phyloP scores from a whole-genome alignment of 1,284 basidiomycete species.

The Agroathelia rolfsii region DNA sequence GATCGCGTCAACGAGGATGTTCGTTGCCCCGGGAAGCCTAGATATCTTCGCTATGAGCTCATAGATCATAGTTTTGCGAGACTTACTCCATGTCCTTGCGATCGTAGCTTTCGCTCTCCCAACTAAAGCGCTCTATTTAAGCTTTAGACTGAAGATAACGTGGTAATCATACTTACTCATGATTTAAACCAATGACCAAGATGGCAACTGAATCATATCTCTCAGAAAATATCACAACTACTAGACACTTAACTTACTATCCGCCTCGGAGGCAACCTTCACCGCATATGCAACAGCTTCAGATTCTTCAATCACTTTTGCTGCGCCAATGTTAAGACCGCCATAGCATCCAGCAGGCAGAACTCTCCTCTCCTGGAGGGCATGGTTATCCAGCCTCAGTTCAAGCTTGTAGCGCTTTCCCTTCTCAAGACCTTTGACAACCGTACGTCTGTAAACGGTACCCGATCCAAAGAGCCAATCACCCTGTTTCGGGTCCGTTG shows the following conservation, averaged over 20 bases:
- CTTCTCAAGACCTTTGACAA: conserved; percentile 26
- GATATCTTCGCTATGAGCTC: neutral
- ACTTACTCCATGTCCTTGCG: conserved; percentile 27
- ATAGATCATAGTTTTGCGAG: conserved; percentile 7
- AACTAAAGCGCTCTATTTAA: conserved; percentile 18
- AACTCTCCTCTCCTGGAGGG: conserved; percentile 21
- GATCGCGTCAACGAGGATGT: conserved; percentile 41
- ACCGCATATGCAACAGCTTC: conserved; percentile 32
- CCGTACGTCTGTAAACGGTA: conserved; percentile 15
- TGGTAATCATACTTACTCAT: conserved; percentile 25
- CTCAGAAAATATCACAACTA: neutral
- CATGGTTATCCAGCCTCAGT: conserved; percentile 24
- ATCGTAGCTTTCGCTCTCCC: conserved; percentile 41
- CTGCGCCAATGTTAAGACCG: conserved; percentile 36
- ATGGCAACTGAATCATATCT: conserved; percentile 24
- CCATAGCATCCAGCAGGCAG: conserved; percentile 31
- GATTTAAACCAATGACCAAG: conserved; percentile 36
- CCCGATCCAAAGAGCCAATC: conserved; percentile 17
- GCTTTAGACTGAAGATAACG: neutral
- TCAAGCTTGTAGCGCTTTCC: conserved; percentile 28
- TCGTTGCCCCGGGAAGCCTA: conserved; percentile 35
- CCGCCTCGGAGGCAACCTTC: conserved; percentile 28
- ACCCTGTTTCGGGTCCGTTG: conserved; percentile 17
- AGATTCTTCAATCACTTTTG: conserved; percentile 22
- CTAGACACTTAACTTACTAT: conserved; percentile 22